phyloP scores from a whole-genome alignment of 2,329 filamentous ascomycete species.

The Aspergillus brunneoviolaceus region DNA sequence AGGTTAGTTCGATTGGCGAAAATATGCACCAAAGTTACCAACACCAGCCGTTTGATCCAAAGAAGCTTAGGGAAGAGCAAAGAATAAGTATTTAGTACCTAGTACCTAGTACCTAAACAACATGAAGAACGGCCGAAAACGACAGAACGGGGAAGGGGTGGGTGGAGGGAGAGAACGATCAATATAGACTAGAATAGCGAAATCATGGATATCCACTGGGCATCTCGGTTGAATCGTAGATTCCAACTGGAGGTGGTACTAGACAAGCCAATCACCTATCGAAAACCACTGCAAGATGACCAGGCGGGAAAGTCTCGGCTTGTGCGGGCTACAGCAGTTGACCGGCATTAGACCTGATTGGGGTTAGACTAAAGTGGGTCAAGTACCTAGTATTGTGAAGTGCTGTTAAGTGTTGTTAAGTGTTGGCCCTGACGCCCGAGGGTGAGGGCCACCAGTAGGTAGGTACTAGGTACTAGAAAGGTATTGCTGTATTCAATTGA shows the following conservation, averaged over 20 bases:
- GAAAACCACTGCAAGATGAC: slow-evolving; percentile 12
- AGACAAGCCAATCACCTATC: not conserved
- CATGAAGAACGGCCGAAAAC: not conserved
- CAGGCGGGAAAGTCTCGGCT: slow-evolving; percentile 11
- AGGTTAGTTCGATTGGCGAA: too few relatives aligned
- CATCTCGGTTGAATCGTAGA: not conserved
- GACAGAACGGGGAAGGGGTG: too few relatives aligned
- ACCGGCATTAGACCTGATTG: not conserved
- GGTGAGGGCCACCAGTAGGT: too few relatives aligned
- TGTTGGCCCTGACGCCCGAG: not conserved
- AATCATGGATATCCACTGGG: too few relatives aligned
- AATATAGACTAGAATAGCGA: not conserved
- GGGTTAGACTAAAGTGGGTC: not conserved
- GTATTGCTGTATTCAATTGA: too few relatives aligned
- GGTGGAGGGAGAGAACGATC: not conserved
- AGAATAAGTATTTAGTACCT: not conserved
- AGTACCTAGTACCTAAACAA: not conserved
- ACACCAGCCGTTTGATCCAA: not conserved
- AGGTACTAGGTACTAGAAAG: not conserved
- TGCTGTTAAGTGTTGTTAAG: too few relatives aligned
- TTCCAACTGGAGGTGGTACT: not conserved
- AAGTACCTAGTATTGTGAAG: too few relatives aligned
- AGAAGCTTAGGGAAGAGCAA: not conserved
- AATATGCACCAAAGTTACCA: not conserved
- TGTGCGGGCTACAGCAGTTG: not conserved